Evolutionary conservation across 148 eudicot species (phyloP).

Genomic region (Chenopodium suecicum): DNA sequence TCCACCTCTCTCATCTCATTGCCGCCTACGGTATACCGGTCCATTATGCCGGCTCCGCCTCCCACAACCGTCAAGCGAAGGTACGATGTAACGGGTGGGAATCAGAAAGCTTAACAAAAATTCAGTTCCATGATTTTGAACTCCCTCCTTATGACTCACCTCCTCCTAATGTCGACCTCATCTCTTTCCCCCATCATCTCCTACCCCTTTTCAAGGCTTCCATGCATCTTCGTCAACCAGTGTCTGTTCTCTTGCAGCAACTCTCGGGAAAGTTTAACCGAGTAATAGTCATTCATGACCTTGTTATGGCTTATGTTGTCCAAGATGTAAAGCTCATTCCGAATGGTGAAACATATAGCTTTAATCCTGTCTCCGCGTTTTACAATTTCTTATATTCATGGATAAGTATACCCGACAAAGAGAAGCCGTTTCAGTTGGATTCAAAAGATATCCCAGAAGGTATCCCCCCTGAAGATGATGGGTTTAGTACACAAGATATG

Average conservation of each 20-base stretch:
- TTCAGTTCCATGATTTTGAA: slow-evolving; percentile 27
- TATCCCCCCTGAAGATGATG: slow-evolving; percentile 31
- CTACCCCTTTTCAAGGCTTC: slow-evolving; percentile 21
- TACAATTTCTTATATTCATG: slow-evolving; percentile 9
- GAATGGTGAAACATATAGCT: slow-evolving; percentile 21
- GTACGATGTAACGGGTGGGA: slow-evolving; percentile 23
- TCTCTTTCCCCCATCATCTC: slow-evolving; percentile 27
- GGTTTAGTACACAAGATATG: slow-evolving; percentile 18
- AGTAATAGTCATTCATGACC: slow-evolving; percentile 23
- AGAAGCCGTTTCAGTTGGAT: slow-evolving; percentile 25
- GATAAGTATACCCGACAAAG: slow-evolving; percentile 8
- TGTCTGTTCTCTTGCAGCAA: slow-evolving; percentile 21
- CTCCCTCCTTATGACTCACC: slow-evolving; percentile 27
- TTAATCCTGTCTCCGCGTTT: slow-evolving; percentile 18
- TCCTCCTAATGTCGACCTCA: neutral
- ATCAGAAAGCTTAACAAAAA: neutral
- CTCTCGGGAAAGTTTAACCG: slow-evolving; percentile 5
- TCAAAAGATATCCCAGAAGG: slow-evolving; percentile 4
- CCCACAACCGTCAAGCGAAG: slow-evolving; percentile 29
- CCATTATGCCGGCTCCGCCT: slow-evolving; percentile 22
- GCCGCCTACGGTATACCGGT: slow-evolving; percentile 20
- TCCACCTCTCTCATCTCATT: slow-evolving; percentile 31
- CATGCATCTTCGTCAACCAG: slow-evolving; percentile 20
- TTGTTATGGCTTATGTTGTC: slow-evolving; percentile 19
- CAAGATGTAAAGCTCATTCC: slow-evolving; percentile 30